phyloP scores from a whole-genome alignment of 177 flowering plant species.

The Tripterygium wilfordii region DNA sequence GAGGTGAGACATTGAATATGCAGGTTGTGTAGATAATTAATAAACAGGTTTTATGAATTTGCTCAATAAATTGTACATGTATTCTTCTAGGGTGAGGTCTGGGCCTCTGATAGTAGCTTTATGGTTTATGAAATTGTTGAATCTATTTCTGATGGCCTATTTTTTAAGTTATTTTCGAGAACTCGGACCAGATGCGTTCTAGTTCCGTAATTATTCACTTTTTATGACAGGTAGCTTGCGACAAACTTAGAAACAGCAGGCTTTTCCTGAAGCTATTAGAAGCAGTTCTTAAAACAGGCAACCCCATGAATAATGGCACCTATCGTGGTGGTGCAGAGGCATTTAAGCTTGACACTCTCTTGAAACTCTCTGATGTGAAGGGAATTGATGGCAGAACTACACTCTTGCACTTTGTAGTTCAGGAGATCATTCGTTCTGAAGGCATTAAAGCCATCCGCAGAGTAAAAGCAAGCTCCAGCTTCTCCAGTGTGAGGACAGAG shows the following conservation, averaged over 20 bases:
- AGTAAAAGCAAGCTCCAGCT: slow-evolving; percentile 24
- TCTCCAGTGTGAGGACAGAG: slow-evolving; percentile 26
- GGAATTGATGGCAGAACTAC: slow-evolving; percentile 71
- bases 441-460: slow-evolving; percentile 41
- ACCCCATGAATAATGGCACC: slow-evolving; percentile 71
- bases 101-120: too few species aligned
- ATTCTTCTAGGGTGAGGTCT: too few species aligned
- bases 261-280: slow-evolving; percentile 60
- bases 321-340: slow-evolving; percentile 71
- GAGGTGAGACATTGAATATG: slow-evolving; percentile 33
- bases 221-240: slow-evolving; percentile 52
- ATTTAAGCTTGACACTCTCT: slow-evolving; percentile 59
- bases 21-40: background rate
- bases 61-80: too few species aligned
- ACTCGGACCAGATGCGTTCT: too few species aligned
- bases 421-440: slow-evolving; percentile 62
- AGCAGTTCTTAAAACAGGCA: slow-evolving; percentile 70
- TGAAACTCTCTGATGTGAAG: slow-evolving; percentile 61
- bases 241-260: slow-evolving; percentile 49
- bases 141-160: too few species aligned
- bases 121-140: background rate
- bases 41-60: too few species aligned
- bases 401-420: slow-evolving; percentile 62
- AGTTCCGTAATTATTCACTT: too few species aligned
- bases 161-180: too few species aligned